These are phyloP conservation scores for Gossypium turneri DNA, from an alignment of 345 rosid species.

Conservation along the genomic window DNA sequence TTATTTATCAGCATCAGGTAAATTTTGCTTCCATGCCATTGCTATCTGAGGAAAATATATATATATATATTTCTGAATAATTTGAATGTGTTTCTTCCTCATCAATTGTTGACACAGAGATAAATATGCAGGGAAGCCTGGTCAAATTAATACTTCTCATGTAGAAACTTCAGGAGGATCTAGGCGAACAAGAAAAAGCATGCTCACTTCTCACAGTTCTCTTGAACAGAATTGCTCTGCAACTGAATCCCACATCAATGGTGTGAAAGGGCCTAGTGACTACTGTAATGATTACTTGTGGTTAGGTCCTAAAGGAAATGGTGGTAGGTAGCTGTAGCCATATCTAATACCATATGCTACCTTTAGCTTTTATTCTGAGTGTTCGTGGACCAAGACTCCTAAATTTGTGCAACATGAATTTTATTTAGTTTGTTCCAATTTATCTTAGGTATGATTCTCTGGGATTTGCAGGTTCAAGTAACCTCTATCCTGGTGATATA, in stretches of 20 bases:
- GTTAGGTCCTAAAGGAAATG: constrained; percentile 72
- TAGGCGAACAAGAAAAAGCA: constrained; percentile 56
- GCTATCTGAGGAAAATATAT: constrained; percentile 8
- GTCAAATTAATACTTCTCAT: constrained; percentile 31
- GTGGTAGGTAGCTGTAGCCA: constrained; percentile 46
- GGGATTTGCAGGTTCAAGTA: constrained; percentile 55
- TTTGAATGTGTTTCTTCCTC: constrained; percentile 3
- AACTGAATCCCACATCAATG: constrained; percentile 52
- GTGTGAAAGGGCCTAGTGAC: constrained; percentile 39
- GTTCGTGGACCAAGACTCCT: constrained; percentile 1
- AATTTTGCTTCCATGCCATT: constrained; percentile 19
- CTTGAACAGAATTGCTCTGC: constrained; percentile 44
- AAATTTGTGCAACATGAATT: background rate
- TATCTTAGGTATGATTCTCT: constrained; percentile 6
- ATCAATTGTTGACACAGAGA: constrained; percentile 10
- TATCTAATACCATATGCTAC: background rate
- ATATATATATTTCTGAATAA: background rate
- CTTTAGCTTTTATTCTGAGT: constrained; percentile 1
- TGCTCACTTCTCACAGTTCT: constrained; percentile 40
- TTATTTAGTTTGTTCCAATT: constrained; percentile 10
- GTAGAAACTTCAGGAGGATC: constrained; percentile 55
- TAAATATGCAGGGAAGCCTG: constrained; percentile 55
- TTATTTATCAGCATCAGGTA: constrained; percentile 87
- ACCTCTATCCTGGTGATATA: constrained; percentile 86
- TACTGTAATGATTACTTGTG: constrained; percentile 47